These are phyloP conservation scores for Candida corydali DNA, from an alignment of 805 yeast genomes.

Conservation along the genomic window DNA sequence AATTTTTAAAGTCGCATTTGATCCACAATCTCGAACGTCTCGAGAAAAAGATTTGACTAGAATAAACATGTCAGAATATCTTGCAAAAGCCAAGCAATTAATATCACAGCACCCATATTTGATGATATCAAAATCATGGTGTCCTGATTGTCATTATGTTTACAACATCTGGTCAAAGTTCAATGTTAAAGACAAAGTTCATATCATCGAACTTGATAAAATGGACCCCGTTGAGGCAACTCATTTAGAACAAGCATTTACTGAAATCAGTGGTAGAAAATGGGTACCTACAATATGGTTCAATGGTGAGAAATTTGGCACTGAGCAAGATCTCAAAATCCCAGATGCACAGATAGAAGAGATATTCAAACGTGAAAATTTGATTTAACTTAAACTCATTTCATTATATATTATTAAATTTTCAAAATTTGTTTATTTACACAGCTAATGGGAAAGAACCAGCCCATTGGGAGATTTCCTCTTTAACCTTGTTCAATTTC, in stretches of 20 bases:
- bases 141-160: slow-evolving; percentile 73
- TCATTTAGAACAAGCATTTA: slow-evolving; percentile 52
- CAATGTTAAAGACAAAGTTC: slow-evolving; percentile 46
- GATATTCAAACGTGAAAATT: slow-evolving; percentile 23
- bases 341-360: slow-evolving; percentile 32
- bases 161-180: slow-evolving; percentile 51
- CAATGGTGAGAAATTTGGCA: slow-evolving; percentile 56
- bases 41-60: too few relatives aligned
- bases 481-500: slow-evolving; percentile 56
- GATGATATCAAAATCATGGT: slow-evolving; percentile 69
- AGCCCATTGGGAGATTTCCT: slow-evolving; percentile 88
- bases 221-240: slow-evolving; percentile 44
- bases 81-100: neutral
- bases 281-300: slow-evolving; percentile 71
- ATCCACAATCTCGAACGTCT: too few relatives aligned
- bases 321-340: slow-evolving; percentile 45
- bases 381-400: slow-evolving; percentile 4
- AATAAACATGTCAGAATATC: slow-evolving; percentile 1
- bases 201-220: slow-evolving; percentile 60
- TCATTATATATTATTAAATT: slow-evolving; percentile 5
- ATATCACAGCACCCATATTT: slow-evolving; percentile 38
- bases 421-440: slow-evolving; percentile 13
- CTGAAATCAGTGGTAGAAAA: slow-evolving; percentile 52
- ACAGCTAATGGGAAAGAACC: slow-evolving; percentile 67
- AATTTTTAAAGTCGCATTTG: too few relatives aligned